Percentiles rank a stretch among this genome's conserved stretches.
These are phyloP conservation scores for Verticillium nonalfalfae DNA, from an alignment of 2,329 filamentous ascomycete species.

Conservation along the genomic window DNA sequence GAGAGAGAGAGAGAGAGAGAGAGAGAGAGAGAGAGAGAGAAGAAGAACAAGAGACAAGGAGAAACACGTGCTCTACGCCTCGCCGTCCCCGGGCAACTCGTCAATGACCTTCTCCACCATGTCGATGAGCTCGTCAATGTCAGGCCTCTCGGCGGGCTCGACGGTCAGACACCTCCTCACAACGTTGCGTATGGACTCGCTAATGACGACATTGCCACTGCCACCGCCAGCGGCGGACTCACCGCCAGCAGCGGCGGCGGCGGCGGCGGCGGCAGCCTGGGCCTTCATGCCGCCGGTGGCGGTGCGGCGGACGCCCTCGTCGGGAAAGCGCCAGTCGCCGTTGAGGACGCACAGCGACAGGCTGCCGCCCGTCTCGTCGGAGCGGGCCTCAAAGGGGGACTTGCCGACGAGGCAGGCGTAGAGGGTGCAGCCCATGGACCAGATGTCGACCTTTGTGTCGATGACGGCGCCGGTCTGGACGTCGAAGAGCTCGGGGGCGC, in stretches of 20 bases:
- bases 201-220: slow-evolving; percentile 46
- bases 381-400: slow-evolving; percentile 91
- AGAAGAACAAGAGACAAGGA: neutral
- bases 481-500: slow-evolving; percentile 94
- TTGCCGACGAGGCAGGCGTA: slow-evolving; percentile 97
- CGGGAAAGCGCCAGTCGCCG: slow-evolving; percentile 94
- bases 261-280: slow-evolving; percentile 14
- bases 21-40: too few species aligned
- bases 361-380: slow-evolving; percentile 91
- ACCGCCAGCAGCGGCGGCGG: slow-evolving; percentile 17
- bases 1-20: too few species aligned
- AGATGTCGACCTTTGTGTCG: slow-evolving; percentile 96
- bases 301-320: slow-evolving; percentile 58
- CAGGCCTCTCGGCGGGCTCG: slow-evolving; percentile 80
- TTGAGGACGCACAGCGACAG: slow-evolving; percentile 87
- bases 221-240: slow-evolving; percentile 14
- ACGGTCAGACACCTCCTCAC: slow-evolving; percentile 81
- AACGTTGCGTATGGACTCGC: slow-evolving; percentile 77
- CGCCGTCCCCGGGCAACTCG: slow-evolving; percentile 54
- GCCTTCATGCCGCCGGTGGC: slow-evolving; percentile 26
- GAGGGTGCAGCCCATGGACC: slow-evolving; percentile 95
- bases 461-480: slow-evolving; percentile 89
- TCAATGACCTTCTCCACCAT: slow-evolving; percentile 71
- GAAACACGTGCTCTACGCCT: neutral
- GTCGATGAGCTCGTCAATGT: slow-evolving; percentile 75